phyloP scores from a whole-genome alignment of 768 basidiomycete species.

The Rhizopogon vulgaris region DNA sequence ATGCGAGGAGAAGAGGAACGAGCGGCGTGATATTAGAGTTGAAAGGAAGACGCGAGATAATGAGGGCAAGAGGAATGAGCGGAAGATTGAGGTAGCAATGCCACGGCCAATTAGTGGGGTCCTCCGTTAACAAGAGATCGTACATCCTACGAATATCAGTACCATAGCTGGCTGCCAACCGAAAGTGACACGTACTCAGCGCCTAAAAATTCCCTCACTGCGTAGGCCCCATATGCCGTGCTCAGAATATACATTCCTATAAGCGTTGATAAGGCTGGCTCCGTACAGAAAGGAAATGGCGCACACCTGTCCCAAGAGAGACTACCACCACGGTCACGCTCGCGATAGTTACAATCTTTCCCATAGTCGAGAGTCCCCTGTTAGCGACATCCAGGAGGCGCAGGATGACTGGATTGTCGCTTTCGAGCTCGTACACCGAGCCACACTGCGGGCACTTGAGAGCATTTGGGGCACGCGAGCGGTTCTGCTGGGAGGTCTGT shows the following conservation, averaged over 20 bases:
- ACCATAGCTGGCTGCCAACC: not conserved
- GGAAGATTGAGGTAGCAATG: constrained; percentile 72
- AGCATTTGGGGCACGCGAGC: constrained; percentile 50
- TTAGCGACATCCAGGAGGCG: constrained; percentile 47
- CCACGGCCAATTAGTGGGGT: constrained; percentile 71
- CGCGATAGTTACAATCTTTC: constrained; percentile 45
- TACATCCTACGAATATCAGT: constrained; percentile 42
- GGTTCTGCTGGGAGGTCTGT: constrained; percentile 55
- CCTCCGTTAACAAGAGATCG: constrained; percentile 56
- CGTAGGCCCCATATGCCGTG: constrained; percentile 69
- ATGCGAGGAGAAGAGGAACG: constrained; percentile 20
- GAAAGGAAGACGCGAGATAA: constrained; percentile 51
- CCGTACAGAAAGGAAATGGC: not conserved
- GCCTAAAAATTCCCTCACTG: constrained; percentile 64
- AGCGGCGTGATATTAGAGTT: constrained; percentile 20
- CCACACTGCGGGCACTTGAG: constrained; percentile 80
- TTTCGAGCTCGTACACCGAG: constrained; percentile 58
- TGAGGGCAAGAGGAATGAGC: constrained; percentile 60
- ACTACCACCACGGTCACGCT: constrained; percentile 45
- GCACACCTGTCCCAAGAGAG: constrained; percentile 58
- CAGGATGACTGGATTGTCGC: constrained; percentile 51
- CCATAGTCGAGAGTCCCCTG: constrained; percentile 40
- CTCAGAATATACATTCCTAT: constrained; percentile 43
- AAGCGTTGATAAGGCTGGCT: constrained; percentile 25
- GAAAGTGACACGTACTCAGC: constrained; percentile 40